Evolutionary conservation across 768 basidiomycete genomes (phyloP), one percentile per base, ranked within the genome.

Genomic region (Tricholoma furcatifolium): DNA sequence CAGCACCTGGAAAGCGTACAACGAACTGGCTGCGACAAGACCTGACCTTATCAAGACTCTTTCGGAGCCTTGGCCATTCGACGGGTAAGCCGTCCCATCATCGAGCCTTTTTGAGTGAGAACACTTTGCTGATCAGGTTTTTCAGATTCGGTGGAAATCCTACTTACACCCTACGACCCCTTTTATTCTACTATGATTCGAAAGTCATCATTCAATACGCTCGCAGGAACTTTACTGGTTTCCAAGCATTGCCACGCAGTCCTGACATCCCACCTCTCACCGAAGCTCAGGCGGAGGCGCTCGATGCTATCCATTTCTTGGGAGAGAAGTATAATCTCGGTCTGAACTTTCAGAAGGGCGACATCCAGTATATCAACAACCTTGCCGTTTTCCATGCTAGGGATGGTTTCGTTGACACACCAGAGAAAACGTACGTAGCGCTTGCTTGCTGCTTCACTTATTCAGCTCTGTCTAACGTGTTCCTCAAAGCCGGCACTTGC

Each of bases 301-400:
- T 77, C 31, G 75, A 77, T 51, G 70, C 69, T 6, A 53, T 77
- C 21, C 74, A 76, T 46, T 77, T 73, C 56, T 51, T 71, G 12
- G 74, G 71, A 4, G 71, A 75, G 57, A 73, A 73, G 49, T 71
- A 69, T 53, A 69, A 71, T 27, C 62, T 77, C 3, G 70, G 64
- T 6, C 65, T 75, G 45, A 74, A 75, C 46, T 75, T 77, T 64
- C 66, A 73, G 57, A 77, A 75, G 57, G 75, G 74, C 38, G 74
- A 77, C 54, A 75, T 77, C 32, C 75, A 77, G 54, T 77, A 75
- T 57, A 74, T 75, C 64, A 77, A 75, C 54, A 75, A 69, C 49
- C 56, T 77, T 47, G 67, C 72, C 2, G 50, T 77, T 45, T 62
- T 77, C 50, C 75, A 77, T 56, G 74, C 74, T 6, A 54, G 74